These are phyloP conservation scores for Dichomitus squalens DNA, from an alignment of 1,284 basidiomycete genomes.

Conservation along the genomic window DNA sequence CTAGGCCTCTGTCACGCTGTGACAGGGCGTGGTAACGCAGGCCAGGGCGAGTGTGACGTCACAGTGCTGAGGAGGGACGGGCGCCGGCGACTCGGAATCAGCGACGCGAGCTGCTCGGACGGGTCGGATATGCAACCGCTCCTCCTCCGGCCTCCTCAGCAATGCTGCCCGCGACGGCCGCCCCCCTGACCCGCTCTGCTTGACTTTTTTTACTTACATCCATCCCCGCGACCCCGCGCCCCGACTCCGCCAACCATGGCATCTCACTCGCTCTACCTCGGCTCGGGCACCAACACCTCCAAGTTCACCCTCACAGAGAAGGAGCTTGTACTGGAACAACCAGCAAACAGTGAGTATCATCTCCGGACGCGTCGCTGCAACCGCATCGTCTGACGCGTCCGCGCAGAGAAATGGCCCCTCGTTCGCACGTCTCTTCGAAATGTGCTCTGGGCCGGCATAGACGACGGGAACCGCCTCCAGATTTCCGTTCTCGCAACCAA, in stretches of 20 bases:
- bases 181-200: background rate
- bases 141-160: background rate
- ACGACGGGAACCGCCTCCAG: constrained; percentile 38
- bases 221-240: background rate
- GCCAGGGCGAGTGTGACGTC: constrained; percentile 12
- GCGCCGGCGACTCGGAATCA: background rate
- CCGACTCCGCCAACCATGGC: constrained; percentile 6
- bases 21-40: background rate
- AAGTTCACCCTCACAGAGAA: constrained; percentile 34
- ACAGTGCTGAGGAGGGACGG: background rate
- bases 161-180: background rate
- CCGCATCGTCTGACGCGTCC: background rate
- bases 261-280: constrained; percentile 23
- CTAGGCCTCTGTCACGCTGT: constrained; percentile 8
- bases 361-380: background rate
- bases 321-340: constrained; percentile 34
- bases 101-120: background rate
- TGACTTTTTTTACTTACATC: background rate
- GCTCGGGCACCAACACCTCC: constrained; percentile 18
- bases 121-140: background rate
- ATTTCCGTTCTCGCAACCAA: constrained; percentile 47
- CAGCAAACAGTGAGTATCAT: constrained; percentile 27
- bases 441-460: constrained; percentile 52
- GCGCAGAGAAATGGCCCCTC: constrained; percentile 30
- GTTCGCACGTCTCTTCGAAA: constrained; percentile 45